phyloP scores from a whole-genome alignment of 805 yeast genomes.

The Nakazawaea ishiwadae region DNA sequence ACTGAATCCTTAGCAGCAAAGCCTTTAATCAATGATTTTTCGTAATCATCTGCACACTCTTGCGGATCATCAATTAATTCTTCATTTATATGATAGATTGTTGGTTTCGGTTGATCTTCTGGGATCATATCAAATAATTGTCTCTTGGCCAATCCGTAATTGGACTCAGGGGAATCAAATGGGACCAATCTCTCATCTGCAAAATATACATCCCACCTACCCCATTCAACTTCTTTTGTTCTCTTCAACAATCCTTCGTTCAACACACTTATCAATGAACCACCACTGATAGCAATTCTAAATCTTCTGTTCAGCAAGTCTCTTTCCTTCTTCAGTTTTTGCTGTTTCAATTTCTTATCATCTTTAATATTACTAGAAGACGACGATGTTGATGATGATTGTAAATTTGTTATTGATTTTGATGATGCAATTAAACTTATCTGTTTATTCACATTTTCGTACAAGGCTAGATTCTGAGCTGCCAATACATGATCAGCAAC shows the following conservation, averaged over 20 bases:
- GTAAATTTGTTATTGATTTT: slow-evolving; percentile 17
- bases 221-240: slow-evolving; percentile 75
- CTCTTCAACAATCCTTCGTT: slow-evolving; percentile 80
- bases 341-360: slow-evolving; percentile 9
- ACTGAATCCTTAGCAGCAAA: slow-evolving; percentile 97
- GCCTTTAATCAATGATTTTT: slow-evolving; percentile 76
- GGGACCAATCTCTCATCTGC: slow-evolving; percentile 96
- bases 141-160: slow-evolving; percentile 85
- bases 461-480: slow-evolving; percentile 75
- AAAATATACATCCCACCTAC: slow-evolving; percentile 91
- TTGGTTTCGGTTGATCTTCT: slow-evolving; percentile 50
- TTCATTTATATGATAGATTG: slow-evolving; percentile 80
- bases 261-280: slow-evolving; percentile 81
- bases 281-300: slow-evolving; percentile 90
- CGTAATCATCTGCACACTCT: slow-evolving; percentile 93
- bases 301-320: slow-evolving; percentile 61
- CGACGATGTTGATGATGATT: not conserved
- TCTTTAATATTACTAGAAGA: not conserved
- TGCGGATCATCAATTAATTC: slow-evolving; percentile 70
- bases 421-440: slow-evolving; percentile 12
- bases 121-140: slow-evolving; percentile 71
- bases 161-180: slow-evolving; percentile 74
- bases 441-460: slow-evolving; percentile 22
- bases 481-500: slow-evolving; percentile 92
- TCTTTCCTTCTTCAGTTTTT: slow-evolving; percentile 41